Conservation (phyloP, 1,139 yeast species). For the Pichia terricola region DNA sequence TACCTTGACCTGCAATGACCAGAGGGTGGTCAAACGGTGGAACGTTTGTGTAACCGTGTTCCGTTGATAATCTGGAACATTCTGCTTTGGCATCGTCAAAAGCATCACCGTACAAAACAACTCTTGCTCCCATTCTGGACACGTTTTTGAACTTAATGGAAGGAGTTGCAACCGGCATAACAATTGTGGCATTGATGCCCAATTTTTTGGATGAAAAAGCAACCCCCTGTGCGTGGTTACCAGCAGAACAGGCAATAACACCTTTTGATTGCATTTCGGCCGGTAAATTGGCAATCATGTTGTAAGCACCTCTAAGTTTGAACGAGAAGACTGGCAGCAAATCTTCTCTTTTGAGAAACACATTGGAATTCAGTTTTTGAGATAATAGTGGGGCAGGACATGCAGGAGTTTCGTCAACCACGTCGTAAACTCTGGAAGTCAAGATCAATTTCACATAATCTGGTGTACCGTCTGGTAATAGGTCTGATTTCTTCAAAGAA, state of each 20-base stretch:
- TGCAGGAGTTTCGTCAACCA: slow-evolving; percentile 82
- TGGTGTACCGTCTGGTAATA: slow-evolving; percentile 59
- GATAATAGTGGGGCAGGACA: slow-evolving; percentile 69
- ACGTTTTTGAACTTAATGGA: slow-evolving; percentile 89
- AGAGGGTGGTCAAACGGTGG: slow-evolving; percentile 98
- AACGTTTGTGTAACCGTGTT: slow-evolving; percentile 72
- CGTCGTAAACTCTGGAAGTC: slow-evolving; percentile 91
- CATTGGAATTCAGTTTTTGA: slow-evolving; percentile 60
- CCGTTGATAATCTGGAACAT: slow-evolving; percentile 60
- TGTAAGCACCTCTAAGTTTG: slow-evolving; percentile 94
- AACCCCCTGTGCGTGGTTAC: slow-evolving; percentile 98
- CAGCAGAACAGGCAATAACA: slow-evolving; percentile 96
- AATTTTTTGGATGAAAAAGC: slow-evolving; percentile 82
- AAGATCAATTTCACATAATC: slow-evolving; percentile 84
- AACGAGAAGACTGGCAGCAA: slow-evolving; percentile 90
- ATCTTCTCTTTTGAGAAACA: slow-evolving; percentile 83
- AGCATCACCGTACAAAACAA: slow-evolving; percentile 86
- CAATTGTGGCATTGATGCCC: slow-evolving; percentile 89
- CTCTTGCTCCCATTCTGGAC: slow-evolving; percentile 85
- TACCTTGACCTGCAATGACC: slow-evolving; percentile 99
- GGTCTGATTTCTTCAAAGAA: slow-evolving; percentile 30
- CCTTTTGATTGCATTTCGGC: slow-evolving; percentile 66
- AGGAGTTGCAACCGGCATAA: slow-evolving; percentile 97
- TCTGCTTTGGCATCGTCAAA: slow-evolving; percentile 89
- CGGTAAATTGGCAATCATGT: slow-evolving; percentile 85